Evolutionary conservation across 2,329 filamentous ascomycete genomes (phyloP).

Genomic region (Alternaria sp.): DNA sequence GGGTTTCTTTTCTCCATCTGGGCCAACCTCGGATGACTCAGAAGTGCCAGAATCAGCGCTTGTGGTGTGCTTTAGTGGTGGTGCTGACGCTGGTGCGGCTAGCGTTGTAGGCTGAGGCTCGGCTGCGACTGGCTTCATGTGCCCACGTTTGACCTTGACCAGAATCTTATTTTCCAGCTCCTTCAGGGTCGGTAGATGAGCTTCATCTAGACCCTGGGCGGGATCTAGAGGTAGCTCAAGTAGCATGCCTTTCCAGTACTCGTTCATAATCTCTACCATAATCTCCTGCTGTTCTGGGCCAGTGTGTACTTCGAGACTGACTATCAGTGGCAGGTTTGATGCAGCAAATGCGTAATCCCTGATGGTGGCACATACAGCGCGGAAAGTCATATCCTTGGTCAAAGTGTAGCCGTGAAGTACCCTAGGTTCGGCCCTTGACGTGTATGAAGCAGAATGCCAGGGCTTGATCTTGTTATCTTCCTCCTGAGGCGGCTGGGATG

Average conservation of each 20-base stretch:
- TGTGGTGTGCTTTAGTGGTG: constrained; percentile 31
- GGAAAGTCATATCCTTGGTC: constrained; percentile 85
- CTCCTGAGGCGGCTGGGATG: constrained; percentile 15
- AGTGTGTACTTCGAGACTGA: constrained; percentile 92
- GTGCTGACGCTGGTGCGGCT: constrained; percentile 36
- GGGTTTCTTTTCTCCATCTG: constrained; percentile 55
- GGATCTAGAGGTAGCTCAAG: constrained; percentile 65
- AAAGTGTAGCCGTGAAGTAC: constrained; percentile 86
- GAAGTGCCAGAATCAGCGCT: constrained; percentile 37
- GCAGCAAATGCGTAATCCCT: constrained; percentile 78
- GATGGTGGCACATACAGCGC: constrained; percentile 84
- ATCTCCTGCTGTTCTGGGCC: constrained; percentile 82
- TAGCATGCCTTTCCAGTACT: constrained; percentile 81
- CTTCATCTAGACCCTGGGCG: constrained; percentile 52
- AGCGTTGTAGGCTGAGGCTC: constrained; percentile 42
- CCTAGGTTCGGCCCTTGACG: constrained; percentile 68
- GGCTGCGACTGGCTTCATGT: constrained; percentile 38
- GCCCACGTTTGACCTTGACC: constrained; percentile 60
- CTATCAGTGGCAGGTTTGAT: constrained; percentile 81
- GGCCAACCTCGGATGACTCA: constrained; percentile 44
- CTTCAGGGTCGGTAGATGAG: constrained; percentile 71
- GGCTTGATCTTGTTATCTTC: constrained; percentile 34
- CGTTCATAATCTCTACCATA: constrained; percentile 93
- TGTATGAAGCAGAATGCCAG: constrained; percentile 42
- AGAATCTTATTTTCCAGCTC: constrained; percentile 80